These are phyloP conservation scores for Hymenoscyphus occultus DNA, from an alignment of 2,329 filamentous ascomycete species.

Conservation along the genomic window DNA sequence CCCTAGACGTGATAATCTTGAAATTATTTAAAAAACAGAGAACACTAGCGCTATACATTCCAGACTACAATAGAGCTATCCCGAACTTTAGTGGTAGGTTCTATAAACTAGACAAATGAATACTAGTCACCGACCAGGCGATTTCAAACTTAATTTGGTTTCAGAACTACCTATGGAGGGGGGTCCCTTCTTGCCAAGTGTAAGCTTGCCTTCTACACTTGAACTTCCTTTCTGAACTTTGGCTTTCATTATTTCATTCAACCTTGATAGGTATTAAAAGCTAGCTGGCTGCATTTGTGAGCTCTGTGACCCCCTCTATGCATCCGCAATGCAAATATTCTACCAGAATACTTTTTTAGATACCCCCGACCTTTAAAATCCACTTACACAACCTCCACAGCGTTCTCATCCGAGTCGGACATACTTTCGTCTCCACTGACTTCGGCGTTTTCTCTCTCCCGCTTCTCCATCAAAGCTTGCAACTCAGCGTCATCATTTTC, in stretches of 20 bases:
- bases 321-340: slow-evolving; percentile 35
- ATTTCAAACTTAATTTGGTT: too few relatives aligned
- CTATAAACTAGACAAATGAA: too few relatives aligned
- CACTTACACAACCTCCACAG: slow-evolving; percentile 51
- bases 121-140: too few relatives aligned
- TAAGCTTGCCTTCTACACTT: too few relatives aligned
- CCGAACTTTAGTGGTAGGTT: too few relatives aligned
- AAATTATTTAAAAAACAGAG: too few relatives aligned
- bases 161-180: too few relatives aligned
- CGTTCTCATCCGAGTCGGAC: slow-evolving; percentile 91
- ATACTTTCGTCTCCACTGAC: slow-evolving; percentile 96
- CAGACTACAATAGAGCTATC: too few relatives aligned
- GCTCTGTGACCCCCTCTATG: slow-evolving; percentile 27
- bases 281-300: slow-evolving; percentile 15
- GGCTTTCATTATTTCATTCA: slow-evolving; percentile 5
- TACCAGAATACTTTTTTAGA: slow-evolving; percentile 31
- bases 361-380: slow-evolving; percentile 16
- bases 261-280: not conserved
- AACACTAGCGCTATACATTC: too few relatives aligned
- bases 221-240: not conserved
- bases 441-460: slow-evolving; percentile 94
- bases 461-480: slow-evolving; percentile 98
- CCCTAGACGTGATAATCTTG: too few relatives aligned
- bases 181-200: too few relatives aligned
- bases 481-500: slow-evolving; percentile 97